phyloP scores from a whole-genome alignment of 306 rosid species.

The Corylus americana region DNA sequence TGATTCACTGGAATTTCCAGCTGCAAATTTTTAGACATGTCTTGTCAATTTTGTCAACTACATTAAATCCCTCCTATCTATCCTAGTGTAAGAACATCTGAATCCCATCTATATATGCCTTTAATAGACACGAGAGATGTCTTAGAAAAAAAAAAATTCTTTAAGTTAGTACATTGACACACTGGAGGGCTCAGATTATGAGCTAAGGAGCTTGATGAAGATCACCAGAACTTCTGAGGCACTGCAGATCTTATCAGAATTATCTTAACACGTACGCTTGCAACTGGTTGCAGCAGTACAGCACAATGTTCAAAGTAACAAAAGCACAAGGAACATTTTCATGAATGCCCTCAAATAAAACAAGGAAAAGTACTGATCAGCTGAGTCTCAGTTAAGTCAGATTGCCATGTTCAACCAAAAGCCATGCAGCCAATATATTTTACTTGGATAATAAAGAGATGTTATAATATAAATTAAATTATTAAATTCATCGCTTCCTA shows the following conservation, averaged over 20 bases:
- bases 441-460: background rate
- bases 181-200: constrained; percentile 2
- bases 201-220: constrained; percentile 22
- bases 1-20: background rate
- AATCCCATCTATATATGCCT: constrained; percentile 1
- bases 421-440: constrained; percentile 20
- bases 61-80: background rate
- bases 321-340: constrained; percentile 34
- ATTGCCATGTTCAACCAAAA: constrained; percentile 29
- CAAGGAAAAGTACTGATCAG: constrained; percentile 24
- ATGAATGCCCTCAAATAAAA: constrained; percentile 28
- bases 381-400: constrained; percentile 18
- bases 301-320: constrained; percentile 35
- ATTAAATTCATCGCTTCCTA: no score
- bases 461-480: no score
- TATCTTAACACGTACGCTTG: constrained; percentile 4
- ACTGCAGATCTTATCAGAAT: constrained; percentile 19
- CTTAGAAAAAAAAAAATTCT: background rate
- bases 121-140: background rate
- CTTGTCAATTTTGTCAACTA: background rate
- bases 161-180: constrained; percentile 7
- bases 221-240: constrained; percentile 34
- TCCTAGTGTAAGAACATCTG: constrained; percentile 5
- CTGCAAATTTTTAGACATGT: background rate
- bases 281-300: constrained; percentile 20